Percentiles rank a stretch among this genome's conserved stretches.
phyloP scores from a whole-genome alignment of 2,329 filamentous ascomycete species.

The Penicillium digitatum region DNA sequence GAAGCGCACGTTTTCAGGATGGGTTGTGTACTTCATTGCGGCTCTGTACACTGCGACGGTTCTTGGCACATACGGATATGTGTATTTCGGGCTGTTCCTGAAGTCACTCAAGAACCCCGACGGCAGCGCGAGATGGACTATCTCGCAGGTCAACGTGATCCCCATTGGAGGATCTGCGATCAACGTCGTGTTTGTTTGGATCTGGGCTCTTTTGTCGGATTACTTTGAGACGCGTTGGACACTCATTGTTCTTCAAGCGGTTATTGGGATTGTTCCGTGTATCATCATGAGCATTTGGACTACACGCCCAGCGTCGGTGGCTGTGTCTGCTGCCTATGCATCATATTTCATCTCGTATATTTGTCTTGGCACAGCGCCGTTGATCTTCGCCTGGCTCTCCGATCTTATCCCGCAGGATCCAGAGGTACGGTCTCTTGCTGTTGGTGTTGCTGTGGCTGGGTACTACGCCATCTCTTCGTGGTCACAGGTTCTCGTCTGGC shows the following conservation, averaged over 20 bases:
- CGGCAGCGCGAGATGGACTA: conserved; percentile 43
- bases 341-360: conserved; percentile 52
- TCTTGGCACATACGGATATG: conserved; percentile 46
- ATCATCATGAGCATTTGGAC: conserved; percentile 57
- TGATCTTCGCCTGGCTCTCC: conserved; percentile 53
- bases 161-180: conserved; percentile 49
- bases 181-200: conserved; percentile 52
- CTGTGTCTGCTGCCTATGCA: conserved; percentile 49
- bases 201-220: conserved; percentile 54
- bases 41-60: conserved; percentile 47
- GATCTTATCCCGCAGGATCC: conserved; percentile 51
- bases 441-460: conserved; percentile 49
- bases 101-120: conserved; percentile 33
- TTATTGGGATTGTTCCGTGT: conserved; percentile 48
- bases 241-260: conserved; percentile 47
- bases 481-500: conserved; percentile 53
- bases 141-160: conserved; percentile 48
- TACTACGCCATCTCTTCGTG: conserved; percentile 52
- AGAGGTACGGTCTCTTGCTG: conserved; percentile 48
- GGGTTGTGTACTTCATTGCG: conserved; percentile 48
- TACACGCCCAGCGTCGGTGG: conserved; percentile 40
- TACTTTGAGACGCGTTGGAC: conserved; percentile 50
- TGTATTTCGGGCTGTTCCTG: conserved; percentile 24
- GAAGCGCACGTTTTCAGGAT: conserved; percentile 44
- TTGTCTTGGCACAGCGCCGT: conserved; percentile 49